These are phyloP conservation scores for Phytophthora chlamydospora DNA, from an alignment of 352 stramenopile species.

Conservation along the genomic window DNA sequence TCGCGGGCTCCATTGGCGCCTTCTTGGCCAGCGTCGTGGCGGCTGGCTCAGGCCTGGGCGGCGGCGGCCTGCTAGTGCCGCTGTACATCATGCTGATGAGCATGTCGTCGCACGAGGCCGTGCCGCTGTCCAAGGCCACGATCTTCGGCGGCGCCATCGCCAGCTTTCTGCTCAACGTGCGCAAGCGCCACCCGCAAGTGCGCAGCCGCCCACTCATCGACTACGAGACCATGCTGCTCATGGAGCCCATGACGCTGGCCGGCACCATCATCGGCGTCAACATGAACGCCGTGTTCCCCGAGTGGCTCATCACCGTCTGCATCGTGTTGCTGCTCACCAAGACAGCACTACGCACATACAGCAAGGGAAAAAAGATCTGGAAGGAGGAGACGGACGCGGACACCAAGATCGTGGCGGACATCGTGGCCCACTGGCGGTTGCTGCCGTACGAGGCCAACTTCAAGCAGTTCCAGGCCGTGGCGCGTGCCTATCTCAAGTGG, in stretches of 20 bases:
- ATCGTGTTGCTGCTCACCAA: slow-evolving; percentile 82
- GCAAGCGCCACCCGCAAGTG: slow-evolving; percentile 69
- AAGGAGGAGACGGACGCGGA: slow-evolving; percentile 64
- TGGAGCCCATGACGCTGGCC: slow-evolving; percentile 88
- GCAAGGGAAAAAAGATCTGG: slow-evolving; percentile 75
- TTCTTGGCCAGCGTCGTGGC: slow-evolving; percentile 72
- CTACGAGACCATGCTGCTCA: slow-evolving; percentile 85
- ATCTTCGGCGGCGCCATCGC: slow-evolving; percentile 85
- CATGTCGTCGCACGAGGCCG: slow-evolving; percentile 78
- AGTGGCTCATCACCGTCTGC: slow-evolving; percentile 84
- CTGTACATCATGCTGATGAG: slow-evolving; percentile 81
- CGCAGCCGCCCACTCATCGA: slow-evolving; percentile 74
- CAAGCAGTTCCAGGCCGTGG: slow-evolving; percentile 70
- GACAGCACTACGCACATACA: slow-evolving; percentile 66
- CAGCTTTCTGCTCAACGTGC: slow-evolving; percentile 73
- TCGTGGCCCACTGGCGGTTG: slow-evolving; percentile 73
- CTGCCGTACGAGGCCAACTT: slow-evolving; percentile 71
- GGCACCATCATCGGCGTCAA: slow-evolving; percentile 88
- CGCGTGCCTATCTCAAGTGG: slow-evolving; percentile 78
- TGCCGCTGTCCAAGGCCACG: slow-evolving; percentile 83
- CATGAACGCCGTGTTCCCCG: slow-evolving; percentile 83
- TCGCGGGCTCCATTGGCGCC: slow-evolving; percentile 66
- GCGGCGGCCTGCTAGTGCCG: slow-evolving; percentile 78
- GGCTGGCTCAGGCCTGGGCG: slow-evolving; percentile 69
- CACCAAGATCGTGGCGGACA: slow-evolving; percentile 45